Conservation (phyloP, 306 rosid species). For the Casuarina equisetifolia region DNA sequence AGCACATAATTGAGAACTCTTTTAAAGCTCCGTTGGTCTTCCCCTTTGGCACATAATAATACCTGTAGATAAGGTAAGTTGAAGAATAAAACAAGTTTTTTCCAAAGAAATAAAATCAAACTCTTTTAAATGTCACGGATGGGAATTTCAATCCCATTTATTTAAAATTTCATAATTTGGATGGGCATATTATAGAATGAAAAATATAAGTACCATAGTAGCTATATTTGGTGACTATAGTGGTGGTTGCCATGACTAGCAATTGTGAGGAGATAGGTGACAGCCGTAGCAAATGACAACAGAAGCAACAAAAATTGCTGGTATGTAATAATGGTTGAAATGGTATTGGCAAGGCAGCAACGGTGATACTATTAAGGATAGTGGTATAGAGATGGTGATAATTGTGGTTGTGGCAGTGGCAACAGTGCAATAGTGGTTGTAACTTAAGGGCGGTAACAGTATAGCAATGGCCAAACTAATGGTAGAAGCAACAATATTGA, state of each 20-base stretch:
- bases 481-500: neutral
- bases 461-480: neutral
- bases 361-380: neutral
- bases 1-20: conserved; percentile 62
- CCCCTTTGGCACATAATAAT: conserved; percentile 50
- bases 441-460: neutral
- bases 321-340: too few species aligned
- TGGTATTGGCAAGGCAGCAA: neutral
- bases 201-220: neutral
- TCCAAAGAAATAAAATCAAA: neutral
- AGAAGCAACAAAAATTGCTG: neutral
- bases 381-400: neutral
- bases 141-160: neutral
- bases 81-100: conserved; percentile 18
- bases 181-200: too few species aligned
- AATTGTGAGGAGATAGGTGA: neutral
- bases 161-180: neutral
- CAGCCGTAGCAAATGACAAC: neutral
- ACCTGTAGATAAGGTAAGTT: conserved; percentile 53
- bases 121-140: too few species aligned
- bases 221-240: neutral
- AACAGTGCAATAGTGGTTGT: neutral
- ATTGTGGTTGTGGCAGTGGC: neutral
- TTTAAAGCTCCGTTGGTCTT: conserved; percentile 47
- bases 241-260: neutral